These are phyloP conservation scores for Pythium grandisporangium DNA, from an alignment of 352 stramenopile genomes.

Conservation along the genomic window DNA sequence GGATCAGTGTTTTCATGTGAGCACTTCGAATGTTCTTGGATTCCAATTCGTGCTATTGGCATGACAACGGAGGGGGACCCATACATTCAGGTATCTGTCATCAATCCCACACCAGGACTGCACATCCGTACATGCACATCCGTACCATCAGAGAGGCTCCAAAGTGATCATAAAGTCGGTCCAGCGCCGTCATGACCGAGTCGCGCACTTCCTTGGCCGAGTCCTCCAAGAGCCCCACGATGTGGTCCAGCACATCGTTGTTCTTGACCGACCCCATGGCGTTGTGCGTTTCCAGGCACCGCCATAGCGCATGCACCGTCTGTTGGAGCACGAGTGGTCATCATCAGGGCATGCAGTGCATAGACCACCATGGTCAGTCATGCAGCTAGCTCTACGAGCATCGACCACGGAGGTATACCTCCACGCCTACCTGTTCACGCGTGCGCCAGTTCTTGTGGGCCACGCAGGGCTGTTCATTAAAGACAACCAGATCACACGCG, in stretches of 20 bases:
- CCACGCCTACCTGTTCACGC: slow-evolving; percentile 46
- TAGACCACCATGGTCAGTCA: no score
- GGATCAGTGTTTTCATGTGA: slow-evolving; percentile 69
- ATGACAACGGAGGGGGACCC: no score
- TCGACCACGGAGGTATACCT: no score
- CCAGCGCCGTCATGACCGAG: slow-evolving; percentile 51
- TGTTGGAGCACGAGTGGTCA: no score
- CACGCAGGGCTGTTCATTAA: slow-evolving; percentile 17
- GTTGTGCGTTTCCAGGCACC: slow-evolving; percentile 41
- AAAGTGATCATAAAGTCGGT: slow-evolving; percentile 64
- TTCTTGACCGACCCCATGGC: slow-evolving; percentile 37
- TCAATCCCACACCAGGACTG: no score
- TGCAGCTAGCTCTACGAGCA: no score
- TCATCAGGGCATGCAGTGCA: no score
- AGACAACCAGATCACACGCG: not conserved
- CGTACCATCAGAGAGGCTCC: slow-evolving; percentile 60
- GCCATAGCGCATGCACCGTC: slow-evolving; percentile 59
- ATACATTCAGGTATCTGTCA: no score
- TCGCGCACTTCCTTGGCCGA: slow-evolving; percentile 80
- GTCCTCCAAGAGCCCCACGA: slow-evolving; percentile 64
- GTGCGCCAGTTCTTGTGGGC: slow-evolving; percentile 82
- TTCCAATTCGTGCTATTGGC: slow-evolving; percentile 44
- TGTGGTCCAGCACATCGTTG: slow-evolving; percentile 47
- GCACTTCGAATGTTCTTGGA: slow-evolving; percentile 60
- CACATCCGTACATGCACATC: no score